These are phyloP conservation scores for Suillus hirtellus DNA, from an alignment of 768 basidiomycete genomes.

Conservation along the genomic window DNA sequence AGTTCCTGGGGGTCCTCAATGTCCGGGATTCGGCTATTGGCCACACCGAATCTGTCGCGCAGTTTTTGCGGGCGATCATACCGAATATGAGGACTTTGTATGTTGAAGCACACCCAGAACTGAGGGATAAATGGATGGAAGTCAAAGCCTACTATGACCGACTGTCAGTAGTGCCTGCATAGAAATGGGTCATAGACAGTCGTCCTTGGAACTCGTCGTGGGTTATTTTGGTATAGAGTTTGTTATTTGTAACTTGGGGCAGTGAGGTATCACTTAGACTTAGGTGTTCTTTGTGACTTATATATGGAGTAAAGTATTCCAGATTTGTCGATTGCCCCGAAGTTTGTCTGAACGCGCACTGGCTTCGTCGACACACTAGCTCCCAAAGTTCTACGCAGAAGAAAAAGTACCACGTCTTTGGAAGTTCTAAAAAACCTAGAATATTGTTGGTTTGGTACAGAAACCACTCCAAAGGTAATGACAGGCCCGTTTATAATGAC, in stretches of 20 bases:
- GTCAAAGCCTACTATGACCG: slow-evolving; percentile 5
- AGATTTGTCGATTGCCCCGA: background rate
- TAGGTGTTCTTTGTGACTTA: background rate
- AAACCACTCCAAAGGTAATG: background rate
- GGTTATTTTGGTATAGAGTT: background rate
- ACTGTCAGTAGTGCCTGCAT: background rate
- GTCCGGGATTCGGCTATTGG: slow-evolving; percentile 30
- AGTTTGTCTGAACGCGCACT: background rate
- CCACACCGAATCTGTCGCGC: slow-evolving; percentile 26
- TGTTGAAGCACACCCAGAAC: slow-evolving; percentile 28
- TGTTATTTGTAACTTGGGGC: too few species aligned
- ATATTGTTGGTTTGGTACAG: background rate
- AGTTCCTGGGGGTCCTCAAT: slow-evolving; percentile 26
- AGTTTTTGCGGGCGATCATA: slow-evolving; percentile 24
- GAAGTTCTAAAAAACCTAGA: background rate
- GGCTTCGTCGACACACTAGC: background rate
- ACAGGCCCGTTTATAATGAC: background rate
- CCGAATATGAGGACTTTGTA: slow-evolving; percentile 26
- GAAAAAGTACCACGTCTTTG: too few species aligned
- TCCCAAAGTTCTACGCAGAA: too few species aligned
- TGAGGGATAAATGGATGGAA: slow-evolving; percentile 30
- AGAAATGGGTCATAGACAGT: background rate
- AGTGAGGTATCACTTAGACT: background rate
- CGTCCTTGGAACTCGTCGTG: background rate
- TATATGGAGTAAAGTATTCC: background rate